Evolutionary conservation across 2,329 filamentous ascomycete species (phyloP).

Genomic region (Fusarium sambucinum): DNA sequence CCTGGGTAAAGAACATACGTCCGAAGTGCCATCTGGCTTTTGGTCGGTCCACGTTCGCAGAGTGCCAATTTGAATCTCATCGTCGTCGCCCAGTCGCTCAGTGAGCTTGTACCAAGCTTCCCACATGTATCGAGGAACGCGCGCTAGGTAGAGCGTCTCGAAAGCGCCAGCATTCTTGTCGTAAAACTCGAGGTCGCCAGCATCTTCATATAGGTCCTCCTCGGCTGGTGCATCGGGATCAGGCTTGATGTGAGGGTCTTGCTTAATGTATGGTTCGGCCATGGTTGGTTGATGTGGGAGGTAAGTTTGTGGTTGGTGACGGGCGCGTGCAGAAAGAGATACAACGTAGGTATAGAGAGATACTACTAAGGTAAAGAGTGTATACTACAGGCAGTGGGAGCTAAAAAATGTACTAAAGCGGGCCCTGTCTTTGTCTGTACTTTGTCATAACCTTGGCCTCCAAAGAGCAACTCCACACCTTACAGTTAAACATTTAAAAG

Average conservation of each 20-base stretch:
- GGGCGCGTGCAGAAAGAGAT: conserved; percentile 10
- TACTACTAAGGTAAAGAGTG: too few relatives aligned
- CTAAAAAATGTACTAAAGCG: conserved; percentile 1
- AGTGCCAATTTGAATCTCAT: conserved; percentile 84
- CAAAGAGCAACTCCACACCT: background rate
- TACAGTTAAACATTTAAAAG: background rate
- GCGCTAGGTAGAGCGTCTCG: conserved; percentile 75
- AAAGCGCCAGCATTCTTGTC: conserved; percentile 57
- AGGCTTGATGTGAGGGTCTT: conserved; percentile 59
- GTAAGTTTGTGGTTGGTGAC: conserved; percentile 9
- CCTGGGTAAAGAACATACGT: conserved; percentile 53
- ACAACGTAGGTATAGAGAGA: background rate
- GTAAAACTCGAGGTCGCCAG: conserved; percentile 69
- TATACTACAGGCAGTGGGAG: background rate
- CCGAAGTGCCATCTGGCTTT: conserved; percentile 65
- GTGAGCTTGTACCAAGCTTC: conserved; percentile 73
- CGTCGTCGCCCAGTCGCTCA: conserved; percentile 78
- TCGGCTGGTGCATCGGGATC: conserved; percentile 65
- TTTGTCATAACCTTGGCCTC: background rate
- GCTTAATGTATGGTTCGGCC: conserved; percentile 60
- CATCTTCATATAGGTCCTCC: conserved; percentile 75
- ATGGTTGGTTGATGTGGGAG: conserved; percentile 41
- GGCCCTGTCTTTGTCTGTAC: background rate
- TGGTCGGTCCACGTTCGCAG: conserved; percentile 70
- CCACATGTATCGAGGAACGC: conserved; percentile 84